Evolutionary conservation across 257 asterid genomes (phyloP).

Genomic region (Datura wrightii): DNA sequence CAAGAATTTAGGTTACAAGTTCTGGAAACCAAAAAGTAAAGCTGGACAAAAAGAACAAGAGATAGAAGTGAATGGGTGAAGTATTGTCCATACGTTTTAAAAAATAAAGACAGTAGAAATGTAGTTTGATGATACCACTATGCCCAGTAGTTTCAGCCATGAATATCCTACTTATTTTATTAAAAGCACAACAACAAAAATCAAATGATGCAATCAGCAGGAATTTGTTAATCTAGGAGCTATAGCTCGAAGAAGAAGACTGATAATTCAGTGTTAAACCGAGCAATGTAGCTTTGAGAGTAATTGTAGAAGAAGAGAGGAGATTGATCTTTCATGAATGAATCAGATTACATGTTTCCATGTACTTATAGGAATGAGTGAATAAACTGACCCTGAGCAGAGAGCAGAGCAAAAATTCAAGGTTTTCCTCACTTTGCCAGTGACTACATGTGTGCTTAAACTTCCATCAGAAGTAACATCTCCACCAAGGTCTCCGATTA

Average conservation of each 20-base stretch:
- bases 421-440: slow-evolving; percentile 84
- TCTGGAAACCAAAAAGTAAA: not conserved
- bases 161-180: not conserved
- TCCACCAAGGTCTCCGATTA: slow-evolving; percentile 86
- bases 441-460: slow-evolving; percentile 75
- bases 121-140: not conserved
- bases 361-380: no score
- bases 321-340: no score
- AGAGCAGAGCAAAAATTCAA: slow-evolving; percentile 86
- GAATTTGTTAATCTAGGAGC: no score
- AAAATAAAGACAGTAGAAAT: not conserved
- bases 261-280: no score
- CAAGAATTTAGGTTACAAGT: not conserved
- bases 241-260: no score
- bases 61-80: not conserved
- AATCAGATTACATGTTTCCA: no score
- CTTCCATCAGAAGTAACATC: slow-evolving; percentile 79
- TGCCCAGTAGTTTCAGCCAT: not conserved
- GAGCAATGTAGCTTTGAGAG: no score
- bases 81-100: not conserved
- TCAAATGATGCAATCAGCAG: not conserved
- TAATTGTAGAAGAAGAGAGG: no score
- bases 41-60: not conserved
- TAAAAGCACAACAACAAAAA: not conserved
- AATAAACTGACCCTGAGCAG: slow-evolving; percentile 82